Evolutionary conservation across 345 rosid genomes (phyloP).

Genomic region (Boechera retrofracta): DNA sequence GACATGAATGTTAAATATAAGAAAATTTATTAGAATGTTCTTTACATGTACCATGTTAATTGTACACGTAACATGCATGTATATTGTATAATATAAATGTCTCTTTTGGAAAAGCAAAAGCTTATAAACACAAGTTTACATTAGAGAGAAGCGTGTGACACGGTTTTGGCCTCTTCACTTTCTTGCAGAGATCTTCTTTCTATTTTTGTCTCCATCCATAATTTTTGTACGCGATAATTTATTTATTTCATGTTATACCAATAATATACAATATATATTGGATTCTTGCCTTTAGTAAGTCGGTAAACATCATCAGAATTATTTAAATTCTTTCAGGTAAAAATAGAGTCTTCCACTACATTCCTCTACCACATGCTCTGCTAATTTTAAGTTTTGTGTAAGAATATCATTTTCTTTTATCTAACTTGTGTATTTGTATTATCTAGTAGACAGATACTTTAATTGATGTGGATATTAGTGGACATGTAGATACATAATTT

Average conservation of each 20-base stretch:
- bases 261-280: conserved; percentile 19
- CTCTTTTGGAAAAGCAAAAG: conserved; percentile 59
- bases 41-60: conserved; percentile 39
- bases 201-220: conserved; percentile 38
- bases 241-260: conserved; percentile 10
- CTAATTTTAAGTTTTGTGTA: not conserved
- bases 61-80: conserved; percentile 40
- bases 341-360: conserved; percentile 31
- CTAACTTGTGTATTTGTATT: not conserved
- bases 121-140: conserved; percentile 31
- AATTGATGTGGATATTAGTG: not conserved
- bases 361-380: conserved; percentile 24
- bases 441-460: not conserved
- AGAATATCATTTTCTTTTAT: not conserved
- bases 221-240: conserved; percentile 20
- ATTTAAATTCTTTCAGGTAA: conserved; percentile 38
- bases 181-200: conserved; percentile 39
- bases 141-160: conserved; percentile 54
- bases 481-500: not conserved
- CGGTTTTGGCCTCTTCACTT: conserved; percentile 71
- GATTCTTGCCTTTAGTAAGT: conserved; percentile 45
- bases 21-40: not conserved
- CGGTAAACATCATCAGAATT: conserved; percentile 36
- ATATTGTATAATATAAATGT: conserved; percentile 6
- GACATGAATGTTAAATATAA: not conserved